Base-by-base conservation (phyloP, 169 alveolate genomes). In the Cryptosporidium tyzzeri region DNA sequence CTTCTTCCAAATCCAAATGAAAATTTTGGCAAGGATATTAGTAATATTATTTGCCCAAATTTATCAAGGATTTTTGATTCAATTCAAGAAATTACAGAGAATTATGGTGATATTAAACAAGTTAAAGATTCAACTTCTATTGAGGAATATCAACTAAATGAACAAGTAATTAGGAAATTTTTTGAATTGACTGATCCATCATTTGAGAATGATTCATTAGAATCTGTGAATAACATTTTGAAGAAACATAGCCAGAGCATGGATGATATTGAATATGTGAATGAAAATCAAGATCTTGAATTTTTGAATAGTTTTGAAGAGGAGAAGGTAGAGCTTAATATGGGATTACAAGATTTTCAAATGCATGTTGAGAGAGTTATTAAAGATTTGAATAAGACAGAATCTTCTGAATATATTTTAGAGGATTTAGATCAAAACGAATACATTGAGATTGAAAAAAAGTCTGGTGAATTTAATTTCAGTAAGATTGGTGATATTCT, bases 31-130 rank as follows among this genome's bases (percentile, higher is more conserved):
- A 37, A 35, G 5, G 69, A 44, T 44, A 3, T 2, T 10, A 4
- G 4, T 6, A 69, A 50, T 12, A 33, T 21, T 21, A 39, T 69
- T 16, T 33, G 80, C 10, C 80, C 80, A 10, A 26, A 39, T 14
- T 41, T 69, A 39, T 21, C 50, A 5, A 71, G 23, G 50, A 44
- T 71, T 50, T 16, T 71, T 10, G 85, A 71, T 31, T 71, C 85
- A 23, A 71, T 71, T 21, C 69, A 31, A 23, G 48, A 44, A 21
- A 71, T 71, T 3, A 21, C 51, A 7, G 33, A 69, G 4, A 26
- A 33, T 14, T 23, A 69, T 45, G 21, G 3, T n/a, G 37, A 21
- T 41, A 69, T 31, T 23, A 45, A 69, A 6, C 65, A 41, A 21
- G 58, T 50, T 23, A 69, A 18, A 7, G n/a, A 45, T 14, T 69